These are phyloP conservation scores for Carex cristatella DNA, from an alignment of 176 grass and related monocot species.

Conservation along the genomic window DNA sequence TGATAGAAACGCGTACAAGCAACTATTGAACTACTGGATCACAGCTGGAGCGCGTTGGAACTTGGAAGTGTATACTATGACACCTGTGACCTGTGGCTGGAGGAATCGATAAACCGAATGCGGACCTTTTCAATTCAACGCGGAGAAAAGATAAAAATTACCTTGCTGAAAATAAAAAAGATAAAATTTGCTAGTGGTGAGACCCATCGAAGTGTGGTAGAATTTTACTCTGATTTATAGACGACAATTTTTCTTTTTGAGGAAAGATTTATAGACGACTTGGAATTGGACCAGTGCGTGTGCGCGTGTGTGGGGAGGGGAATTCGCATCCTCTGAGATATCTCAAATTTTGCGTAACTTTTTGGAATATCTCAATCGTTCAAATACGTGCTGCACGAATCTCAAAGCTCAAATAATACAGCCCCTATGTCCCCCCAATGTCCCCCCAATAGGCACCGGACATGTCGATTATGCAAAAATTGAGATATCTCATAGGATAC, in stretches of 20 bases:
- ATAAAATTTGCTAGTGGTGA: neutral
- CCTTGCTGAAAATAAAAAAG: neutral
- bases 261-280: too few relatives aligned
- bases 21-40: neutral
- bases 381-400: too few relatives aligned
- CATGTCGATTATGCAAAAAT: too few relatives aligned
- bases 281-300: neutral
- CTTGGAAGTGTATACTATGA: neutral
- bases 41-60: conserved; percentile 31
- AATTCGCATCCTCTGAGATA: too few relatives aligned
- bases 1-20: neutral
- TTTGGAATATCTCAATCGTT: too few relatives aligned
- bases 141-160: neutral
- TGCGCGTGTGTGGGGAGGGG: too few relatives aligned
- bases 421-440: too few relatives aligned
- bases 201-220: neutral
- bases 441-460: too few relatives aligned
- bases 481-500: too few relatives aligned
- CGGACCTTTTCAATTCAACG: conserved; percentile 7
- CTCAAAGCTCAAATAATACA: too few relatives aligned
- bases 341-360: too few relatives aligned
- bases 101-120: neutral
- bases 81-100: neutral
- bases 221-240: neutral
- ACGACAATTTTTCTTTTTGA: too few relatives aligned